Conservation (phyloP, 2,329 filamentous ascomycete genomes). For the Allantophomopsis cytisporea region DNA sequence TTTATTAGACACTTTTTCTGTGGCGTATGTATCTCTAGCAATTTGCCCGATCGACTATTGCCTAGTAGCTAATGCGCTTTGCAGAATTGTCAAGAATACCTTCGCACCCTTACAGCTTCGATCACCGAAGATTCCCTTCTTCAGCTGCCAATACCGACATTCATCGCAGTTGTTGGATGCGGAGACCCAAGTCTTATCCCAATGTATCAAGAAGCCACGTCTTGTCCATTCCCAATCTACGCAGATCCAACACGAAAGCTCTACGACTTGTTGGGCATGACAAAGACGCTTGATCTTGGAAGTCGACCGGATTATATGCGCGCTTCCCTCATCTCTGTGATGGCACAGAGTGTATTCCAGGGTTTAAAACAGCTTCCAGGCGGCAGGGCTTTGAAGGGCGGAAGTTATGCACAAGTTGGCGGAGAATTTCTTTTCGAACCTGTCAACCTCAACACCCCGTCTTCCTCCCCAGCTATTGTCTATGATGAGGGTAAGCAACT, state of each 20-base stretch:
- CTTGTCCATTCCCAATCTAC: slow-evolving; percentile 40
- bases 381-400: slow-evolving; percentile 31
- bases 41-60: not conserved
- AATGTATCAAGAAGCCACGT: slow-evolving; percentile 31
- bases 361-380: slow-evolving; percentile 22
- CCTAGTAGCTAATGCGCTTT: not conserved
- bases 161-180: slow-evolving; percentile 39
- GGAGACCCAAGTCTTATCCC: slow-evolving; percentile 38
- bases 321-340: slow-evolving; percentile 21
- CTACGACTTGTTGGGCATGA: slow-evolving; percentile 40
- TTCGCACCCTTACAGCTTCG: slow-evolving; percentile 14
- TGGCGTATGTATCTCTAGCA: slow-evolving; percentile 12
- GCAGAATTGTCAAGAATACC: slow-evolving; percentile 21
- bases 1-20: slow-evolving; percentile 24
- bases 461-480: slow-evolving; percentile 3
- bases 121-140: slow-evolving; percentile 16
- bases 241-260: slow-evolving; percentile 38
- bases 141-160: slow-evolving; percentile 15
- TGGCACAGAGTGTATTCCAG: slow-evolving; percentile 27
- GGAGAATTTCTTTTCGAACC: slow-evolving; percentile 21
- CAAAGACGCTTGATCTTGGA: slow-evolving; percentile 30
- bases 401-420: slow-evolving; percentile 37
- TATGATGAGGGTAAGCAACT: slow-evolving; percentile 1
- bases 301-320: slow-evolving; percentile 33
- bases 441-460: slow-evolving; percentile 11